Evolutionary conservation across 164 flowering plant species (phyloP), one percentile per base, ranked within the genome.

Genomic region (Chimonanthus praecox): DNA sequence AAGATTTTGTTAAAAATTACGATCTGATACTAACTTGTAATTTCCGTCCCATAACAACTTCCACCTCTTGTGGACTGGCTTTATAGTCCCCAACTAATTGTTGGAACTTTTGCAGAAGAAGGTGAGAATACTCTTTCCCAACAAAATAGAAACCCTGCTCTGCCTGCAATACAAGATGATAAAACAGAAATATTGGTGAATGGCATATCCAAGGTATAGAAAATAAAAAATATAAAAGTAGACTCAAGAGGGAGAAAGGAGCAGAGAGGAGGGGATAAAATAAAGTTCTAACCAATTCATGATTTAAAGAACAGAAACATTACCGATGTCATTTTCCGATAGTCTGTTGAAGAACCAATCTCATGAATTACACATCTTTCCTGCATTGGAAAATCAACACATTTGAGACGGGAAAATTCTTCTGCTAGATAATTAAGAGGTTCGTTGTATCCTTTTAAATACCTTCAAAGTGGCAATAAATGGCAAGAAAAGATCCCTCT

Each of bases 401-500:
- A 72, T 65, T 58, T 63, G 16, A 18, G 65, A 49, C 13, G n/a
- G 65, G 18, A 13, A 62, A 49, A 60, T 43, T 2, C 67, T 20
- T 13, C 16, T 16, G 45, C 11, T 47, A 33, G 58, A 49, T 68
- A 69, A 51, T 9, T 2, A 16, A 61, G 61, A 60, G 43, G 5
- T 13, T 61, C 60, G 65, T 7, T 70, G 5, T 50, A 71, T 69
- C 71, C 16, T 69, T 61, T 64, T 10, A 21, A 70, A 54, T 85
- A 92, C 99, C 97, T 96, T 96, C 81, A 96, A 78, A 58, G 91
- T 84, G 65, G 95, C 82, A 83, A 96, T 94, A 80, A 96, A 96
- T 54, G 99, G 99, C 43, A 96, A 82, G 77, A 96, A 96, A 74
- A 96, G 95, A 84, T 96, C 97, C 81, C 99, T 90, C 81, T 96